Conservation (phyloP, 805 yeast genomes). For the Lipomyces yamadae region DNA sequence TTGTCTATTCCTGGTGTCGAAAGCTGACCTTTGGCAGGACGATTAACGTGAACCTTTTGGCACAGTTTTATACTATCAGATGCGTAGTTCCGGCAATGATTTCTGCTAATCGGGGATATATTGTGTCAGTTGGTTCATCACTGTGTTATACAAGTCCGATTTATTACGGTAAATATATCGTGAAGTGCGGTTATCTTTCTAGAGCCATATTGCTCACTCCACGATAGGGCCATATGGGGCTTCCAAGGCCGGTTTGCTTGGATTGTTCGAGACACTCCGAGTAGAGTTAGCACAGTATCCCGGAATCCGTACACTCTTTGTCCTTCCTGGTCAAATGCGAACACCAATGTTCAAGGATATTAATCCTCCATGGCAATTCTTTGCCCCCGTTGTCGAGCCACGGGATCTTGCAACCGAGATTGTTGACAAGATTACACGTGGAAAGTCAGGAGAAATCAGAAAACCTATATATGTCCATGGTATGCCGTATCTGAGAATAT, state of each 20-base stretch:
- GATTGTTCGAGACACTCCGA: slow-evolving; percentile 79
- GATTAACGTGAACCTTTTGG: slow-evolving; percentile 68
- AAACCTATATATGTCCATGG: slow-evolving; percentile 78
- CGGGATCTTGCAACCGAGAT: slow-evolving; percentile 64
- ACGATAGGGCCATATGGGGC: slow-evolving; percentile 77
- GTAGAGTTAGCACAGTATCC: slow-evolving; percentile 60
- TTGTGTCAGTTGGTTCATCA: slow-evolving; percentile 82
- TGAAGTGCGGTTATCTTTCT: background rate
- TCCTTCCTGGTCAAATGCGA: slow-evolving; percentile 83
- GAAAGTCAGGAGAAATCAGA: slow-evolving; percentile 69
- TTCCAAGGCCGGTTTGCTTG: slow-evolving; percentile 82
- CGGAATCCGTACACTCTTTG: slow-evolving; percentile 72
- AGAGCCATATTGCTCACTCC: background rate
- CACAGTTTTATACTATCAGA: slow-evolving; percentile 72
- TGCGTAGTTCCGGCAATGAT: slow-evolving; percentile 77
- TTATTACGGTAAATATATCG: slow-evolving; percentile 49
- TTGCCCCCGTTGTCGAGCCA: slow-evolving; percentile 86
- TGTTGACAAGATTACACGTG: slow-evolving; percentile 59
- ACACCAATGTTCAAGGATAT: slow-evolving; percentile 78
- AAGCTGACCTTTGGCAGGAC: slow-evolving; percentile 43
- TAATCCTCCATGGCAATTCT: slow-evolving; percentile 67
- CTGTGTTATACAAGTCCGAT: slow-evolving; percentile 88
- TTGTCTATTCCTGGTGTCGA: background rate
- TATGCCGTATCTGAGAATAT: slow-evolving; percentile 69
- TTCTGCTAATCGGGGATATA: slow-evolving; percentile 63